Percentiles rank a stretch among this genome's conserved stretches.
phyloP scores from a whole-genome alignment of 2,329 filamentous ascomycete genomes.

The Pseudopyricularia cyperi region DNA sequence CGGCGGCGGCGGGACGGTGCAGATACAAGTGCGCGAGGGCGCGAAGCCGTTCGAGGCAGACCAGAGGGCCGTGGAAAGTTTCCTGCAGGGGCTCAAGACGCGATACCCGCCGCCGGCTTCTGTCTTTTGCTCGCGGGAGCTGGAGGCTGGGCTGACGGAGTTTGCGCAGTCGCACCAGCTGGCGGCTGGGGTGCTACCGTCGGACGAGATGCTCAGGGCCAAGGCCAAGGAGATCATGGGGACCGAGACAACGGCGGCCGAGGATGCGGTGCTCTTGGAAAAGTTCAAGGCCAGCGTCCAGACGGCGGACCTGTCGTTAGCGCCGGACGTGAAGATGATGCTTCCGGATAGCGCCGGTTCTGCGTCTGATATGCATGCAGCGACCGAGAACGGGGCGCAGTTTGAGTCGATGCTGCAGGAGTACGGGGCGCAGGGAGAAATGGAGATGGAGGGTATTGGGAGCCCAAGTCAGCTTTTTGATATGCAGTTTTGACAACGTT shows the following conservation, averaged over 20 bases:
- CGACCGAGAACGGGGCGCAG: conserved; percentile 4
- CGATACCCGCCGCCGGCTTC: conserved; percentile 31
- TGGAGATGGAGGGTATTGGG: conserved; percentile 6
- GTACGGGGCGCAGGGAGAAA: neutral
- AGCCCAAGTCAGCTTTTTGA: conserved; percentile 1
- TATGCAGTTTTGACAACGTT: neutral
- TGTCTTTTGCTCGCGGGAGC: conserved; percentile 45
- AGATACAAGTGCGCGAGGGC: conserved; percentile 20
- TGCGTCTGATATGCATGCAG: conserved; percentile 1
- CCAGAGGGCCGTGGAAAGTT: conserved; percentile 33
- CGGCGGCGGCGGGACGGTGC: conserved; percentile 5
- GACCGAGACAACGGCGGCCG: conserved; percentile 34
- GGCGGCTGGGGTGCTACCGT: conserved; percentile 27
- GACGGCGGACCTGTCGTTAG: neutral
- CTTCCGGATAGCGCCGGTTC: neutral
- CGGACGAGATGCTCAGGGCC: conserved; percentile 30
- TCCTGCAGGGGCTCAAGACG: conserved; percentile 27
- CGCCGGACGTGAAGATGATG: neutral
- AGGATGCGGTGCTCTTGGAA: conserved; percentile 35
- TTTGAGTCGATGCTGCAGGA: conserved; percentile 14
- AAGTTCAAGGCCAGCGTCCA: conserved; percentile 38
- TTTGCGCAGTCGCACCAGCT: conserved; percentile 30
- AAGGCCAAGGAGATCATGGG: conserved; percentile 35
- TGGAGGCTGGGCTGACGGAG: conserved; percentile 38
- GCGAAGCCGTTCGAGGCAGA: conserved; percentile 28